phyloP scores from a whole-genome alignment of 1,139 yeast species.

The Debaryomyces sp. region DNA sequence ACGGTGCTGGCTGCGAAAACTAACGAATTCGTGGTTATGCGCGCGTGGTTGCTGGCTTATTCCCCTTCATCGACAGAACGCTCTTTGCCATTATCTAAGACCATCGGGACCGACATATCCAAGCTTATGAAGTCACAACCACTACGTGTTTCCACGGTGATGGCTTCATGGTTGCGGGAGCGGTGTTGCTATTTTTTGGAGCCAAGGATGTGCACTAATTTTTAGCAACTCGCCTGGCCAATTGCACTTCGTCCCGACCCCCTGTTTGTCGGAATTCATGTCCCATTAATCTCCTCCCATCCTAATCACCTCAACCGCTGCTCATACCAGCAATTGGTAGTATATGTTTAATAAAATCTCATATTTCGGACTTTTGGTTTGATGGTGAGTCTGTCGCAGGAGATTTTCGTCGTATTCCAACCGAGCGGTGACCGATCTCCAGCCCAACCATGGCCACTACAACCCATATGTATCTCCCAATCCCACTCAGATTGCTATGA shows the following conservation, averaged over 20 bases:
- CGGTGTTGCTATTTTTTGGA: not conserved
- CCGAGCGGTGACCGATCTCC: constrained; percentile 7
- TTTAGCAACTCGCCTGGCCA: not conserved
- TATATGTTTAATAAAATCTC: not conserved
- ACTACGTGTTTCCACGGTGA: not conserved
- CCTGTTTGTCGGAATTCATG: not conserved
- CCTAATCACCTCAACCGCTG: not conserved
- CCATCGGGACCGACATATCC: not conserved
- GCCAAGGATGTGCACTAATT: not conserved
- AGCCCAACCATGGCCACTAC: not conserved
- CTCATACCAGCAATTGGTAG: not conserved
- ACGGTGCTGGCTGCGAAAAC: constrained; percentile 23
- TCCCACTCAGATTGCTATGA: not conserved
- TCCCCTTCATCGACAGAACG: not conserved
- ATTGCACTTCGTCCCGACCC: not conserved
- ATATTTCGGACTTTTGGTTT: not conserved
- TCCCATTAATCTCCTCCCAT: not conserved
- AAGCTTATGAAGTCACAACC: not conserved
- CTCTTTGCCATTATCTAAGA: not conserved
- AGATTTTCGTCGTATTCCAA: not conserved
- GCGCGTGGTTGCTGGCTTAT: constrained; percentile 6
- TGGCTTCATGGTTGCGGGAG: not conserved
- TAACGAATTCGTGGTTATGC: not conserved
- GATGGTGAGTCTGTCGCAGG: not conserved
- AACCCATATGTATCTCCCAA: not conserved